These are phyloP conservation scores for Acer negundo DNA, from an alignment of 345 rosid species.

Conservation along the genomic window DNA sequence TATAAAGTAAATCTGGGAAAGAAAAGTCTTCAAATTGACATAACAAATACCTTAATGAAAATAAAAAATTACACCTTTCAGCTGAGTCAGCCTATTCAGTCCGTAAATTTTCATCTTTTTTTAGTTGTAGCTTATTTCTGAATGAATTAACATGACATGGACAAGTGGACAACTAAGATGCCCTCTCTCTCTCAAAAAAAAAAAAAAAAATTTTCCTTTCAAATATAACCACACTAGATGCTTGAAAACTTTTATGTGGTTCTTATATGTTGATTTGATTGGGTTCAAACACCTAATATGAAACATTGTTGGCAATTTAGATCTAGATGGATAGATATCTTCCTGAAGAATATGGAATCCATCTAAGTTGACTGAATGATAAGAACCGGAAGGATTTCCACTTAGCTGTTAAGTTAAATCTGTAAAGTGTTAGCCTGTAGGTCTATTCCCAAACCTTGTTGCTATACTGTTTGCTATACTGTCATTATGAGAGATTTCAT, in stretches of 20 bases:
- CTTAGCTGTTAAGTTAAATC: not conserved
- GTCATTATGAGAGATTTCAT: not conserved
- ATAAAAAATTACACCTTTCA: no score
- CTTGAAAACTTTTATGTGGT: not conserved
- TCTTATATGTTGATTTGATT: not conserved
- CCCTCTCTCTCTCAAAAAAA: not conserved
- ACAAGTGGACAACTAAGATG: not conserved
- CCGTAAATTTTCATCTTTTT: not conserved
- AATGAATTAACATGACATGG: not conserved
- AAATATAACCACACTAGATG: slow-evolving; percentile 6
- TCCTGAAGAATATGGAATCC: not conserved
- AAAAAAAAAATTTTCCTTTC: not conserved
- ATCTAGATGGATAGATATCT: not conserved
- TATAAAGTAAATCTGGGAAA: not conserved
- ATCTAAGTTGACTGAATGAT: not conserved
- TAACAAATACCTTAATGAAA: no score
- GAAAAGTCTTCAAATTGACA: not conserved
- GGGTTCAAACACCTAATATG: not conserved
- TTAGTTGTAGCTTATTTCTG: no score
- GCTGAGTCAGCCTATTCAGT: not conserved
- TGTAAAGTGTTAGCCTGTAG: not conserved
- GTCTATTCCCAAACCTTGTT: not conserved
- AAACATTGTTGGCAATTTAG: not conserved
- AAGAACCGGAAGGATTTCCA: no score
- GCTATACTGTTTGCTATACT: not conserved